Evolutionary conservation across 176 grass and related monocot species (phyloP).

Genomic region (Zizania latifolia): DNA sequence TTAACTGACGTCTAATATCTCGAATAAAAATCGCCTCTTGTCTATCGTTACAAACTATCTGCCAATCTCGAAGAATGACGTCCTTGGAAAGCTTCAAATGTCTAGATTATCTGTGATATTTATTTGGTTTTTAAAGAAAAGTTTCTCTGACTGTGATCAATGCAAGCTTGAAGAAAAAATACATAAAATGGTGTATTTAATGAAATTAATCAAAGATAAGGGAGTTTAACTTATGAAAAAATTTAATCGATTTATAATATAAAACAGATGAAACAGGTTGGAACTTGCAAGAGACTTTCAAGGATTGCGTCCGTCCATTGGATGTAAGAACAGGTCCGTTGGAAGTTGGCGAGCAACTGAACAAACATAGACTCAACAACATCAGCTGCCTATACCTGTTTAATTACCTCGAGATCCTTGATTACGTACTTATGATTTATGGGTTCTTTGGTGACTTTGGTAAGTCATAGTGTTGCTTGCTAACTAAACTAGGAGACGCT

Average conservation of each 20-base stretch:
- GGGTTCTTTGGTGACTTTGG: not conserved
- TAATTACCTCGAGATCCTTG: not conserved
- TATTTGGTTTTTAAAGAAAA: no score
- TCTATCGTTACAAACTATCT: not conserved
- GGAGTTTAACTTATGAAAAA: no score
- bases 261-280: no score
- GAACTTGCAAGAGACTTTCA: no score
- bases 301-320: no score
- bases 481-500: not conserved
- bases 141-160: no score
- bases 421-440: no score
- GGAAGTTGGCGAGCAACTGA: not conserved
- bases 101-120: not conserved
- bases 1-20: not conserved
- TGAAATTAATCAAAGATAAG: no score
- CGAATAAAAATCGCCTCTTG: not conserved
- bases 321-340: not conserved
- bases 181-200: no score
- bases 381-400: not conserved
- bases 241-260: no score
- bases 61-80: not conserved
- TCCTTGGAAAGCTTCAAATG: not conserved
- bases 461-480: not conserved
- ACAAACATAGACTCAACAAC: not conserved
- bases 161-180: no score